These are phyloP conservation scores for Geranium incanum DNA, from an alignment of 441 rosid species.

Conservation along the genomic window DNA sequence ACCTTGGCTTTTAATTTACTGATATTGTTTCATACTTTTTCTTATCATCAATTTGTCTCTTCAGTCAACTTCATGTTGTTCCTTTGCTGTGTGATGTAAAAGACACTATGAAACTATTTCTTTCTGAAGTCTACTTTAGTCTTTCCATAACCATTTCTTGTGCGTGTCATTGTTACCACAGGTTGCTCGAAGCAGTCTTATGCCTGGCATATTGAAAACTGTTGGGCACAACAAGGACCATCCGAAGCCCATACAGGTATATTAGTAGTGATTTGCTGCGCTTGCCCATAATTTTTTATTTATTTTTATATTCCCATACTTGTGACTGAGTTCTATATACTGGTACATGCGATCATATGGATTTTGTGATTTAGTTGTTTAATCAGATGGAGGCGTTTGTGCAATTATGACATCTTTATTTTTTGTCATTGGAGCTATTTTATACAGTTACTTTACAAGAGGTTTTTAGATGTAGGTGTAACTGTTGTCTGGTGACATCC, in stretches of 20 bases:
- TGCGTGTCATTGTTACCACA: slow-evolving; percentile 21
- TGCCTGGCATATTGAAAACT: slow-evolving; percentile 87
- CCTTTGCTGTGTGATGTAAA: not conserved
- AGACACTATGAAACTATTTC: not conserved
- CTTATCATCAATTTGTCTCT: not conserved
- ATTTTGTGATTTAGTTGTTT: not conserved
- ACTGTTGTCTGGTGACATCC: not conserved
- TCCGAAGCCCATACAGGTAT: slow-evolving; percentile 92
- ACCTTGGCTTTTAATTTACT: not conserved
- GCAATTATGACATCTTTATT: not conserved
- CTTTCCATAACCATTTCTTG: not conserved
- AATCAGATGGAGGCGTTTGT: not conserved
- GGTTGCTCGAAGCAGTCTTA: slow-evolving; percentile 73
- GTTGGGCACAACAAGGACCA: slow-evolving; percentile 84
- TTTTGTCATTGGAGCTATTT: not conserved
- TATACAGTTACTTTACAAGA: not conserved
- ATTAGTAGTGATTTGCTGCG: not conserved
- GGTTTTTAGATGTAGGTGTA: not conserved
- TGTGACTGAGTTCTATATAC: not conserved
- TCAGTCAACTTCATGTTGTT: not conserved
- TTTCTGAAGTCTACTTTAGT: not conserved
- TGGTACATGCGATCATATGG: not conserved
- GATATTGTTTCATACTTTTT: not conserved
- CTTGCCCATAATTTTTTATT: not conserved
- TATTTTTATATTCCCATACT: not conserved